Evolutionary conservation across 129 eudicot species (phyloP).

Genomic region (Flaveria linearis): DNA sequence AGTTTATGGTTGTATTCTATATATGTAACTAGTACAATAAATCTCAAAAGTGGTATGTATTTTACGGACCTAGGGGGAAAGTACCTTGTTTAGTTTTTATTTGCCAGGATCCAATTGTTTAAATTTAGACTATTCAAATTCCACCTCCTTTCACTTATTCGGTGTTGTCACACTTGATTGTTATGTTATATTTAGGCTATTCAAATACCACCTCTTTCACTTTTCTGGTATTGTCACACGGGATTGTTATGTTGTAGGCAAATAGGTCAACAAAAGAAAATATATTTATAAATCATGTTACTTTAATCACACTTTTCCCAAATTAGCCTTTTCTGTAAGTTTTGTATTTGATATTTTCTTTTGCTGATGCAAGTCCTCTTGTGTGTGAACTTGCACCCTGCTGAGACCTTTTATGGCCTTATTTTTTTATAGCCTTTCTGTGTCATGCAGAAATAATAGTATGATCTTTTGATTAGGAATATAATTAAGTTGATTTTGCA

Average conservation of each 20-base stretch:
- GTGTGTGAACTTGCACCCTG: not conserved
- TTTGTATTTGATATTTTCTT: not conserved
- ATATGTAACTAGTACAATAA: slow-evolving; percentile 23
- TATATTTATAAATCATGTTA: slow-evolving; percentile 3
- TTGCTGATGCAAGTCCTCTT: not conserved
- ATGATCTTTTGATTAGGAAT: not conserved
- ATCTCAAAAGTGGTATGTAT: slow-evolving; percentile 10
- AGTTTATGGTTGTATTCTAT: slow-evolving; percentile 20
- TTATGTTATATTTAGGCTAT: too few species aligned
- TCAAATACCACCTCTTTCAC: not conserved
- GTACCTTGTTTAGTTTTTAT: slow-evolving; percentile 18
- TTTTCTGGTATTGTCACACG: slow-evolving; percentile 12
- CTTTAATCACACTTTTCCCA: slow-evolving; percentile 7
- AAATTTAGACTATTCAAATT: slow-evolving; percentile 17
- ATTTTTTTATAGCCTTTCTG: not conserved
- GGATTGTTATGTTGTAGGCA: not conserved
- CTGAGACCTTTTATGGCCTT: not conserved
- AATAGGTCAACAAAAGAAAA: not conserved
- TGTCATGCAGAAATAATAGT: not conserved
- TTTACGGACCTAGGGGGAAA: slow-evolving; percentile 8
- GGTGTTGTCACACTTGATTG: too few species aligned
- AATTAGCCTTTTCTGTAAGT: not conserved
- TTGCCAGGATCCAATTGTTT: slow-evolving; percentile 14
- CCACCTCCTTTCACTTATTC: too few species aligned
- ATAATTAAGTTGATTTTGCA: not conserved